Percentiles rank a stretch among this genome's conserved stretches.
These are phyloP conservation scores for Phaeosphaeria sp. DNA, from an alignment of 2,329 filamentous ascomycete genomes.

Conservation along the genomic window DNA sequence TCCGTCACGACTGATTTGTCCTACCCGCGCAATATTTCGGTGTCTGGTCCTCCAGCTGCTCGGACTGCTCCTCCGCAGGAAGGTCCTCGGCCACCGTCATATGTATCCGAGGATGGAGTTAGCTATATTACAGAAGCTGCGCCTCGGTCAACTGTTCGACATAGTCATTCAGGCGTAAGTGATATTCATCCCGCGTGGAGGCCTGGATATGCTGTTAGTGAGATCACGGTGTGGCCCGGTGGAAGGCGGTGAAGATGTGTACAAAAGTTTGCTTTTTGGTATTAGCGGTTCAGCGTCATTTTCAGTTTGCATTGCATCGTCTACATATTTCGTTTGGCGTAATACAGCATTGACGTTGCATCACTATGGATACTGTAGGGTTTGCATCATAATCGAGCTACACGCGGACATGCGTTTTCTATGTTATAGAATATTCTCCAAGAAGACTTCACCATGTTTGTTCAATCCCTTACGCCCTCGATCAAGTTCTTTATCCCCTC, in stretches of 20 bases:
- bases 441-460: too few species aligned
- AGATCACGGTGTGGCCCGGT: slow-evolving; percentile 21
- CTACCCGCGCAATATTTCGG: slow-evolving; percentile 9
- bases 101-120: slow-evolving; percentile 76
- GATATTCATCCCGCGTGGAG: slow-evolving; percentile 49
- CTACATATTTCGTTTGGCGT: not conserved
- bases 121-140: slow-evolving; percentile 73
- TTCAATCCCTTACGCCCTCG: slow-evolving; percentile 29
- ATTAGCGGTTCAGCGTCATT: not conserved
- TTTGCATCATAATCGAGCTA: not conserved
- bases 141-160: slow-evolving; percentile 41
- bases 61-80: not conserved
- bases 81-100: slow-evolving; percentile 70
- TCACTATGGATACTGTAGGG: not conserved
- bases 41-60: not conserved
- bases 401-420: too few species aligned
- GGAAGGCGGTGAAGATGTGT: slow-evolving; percentile 1
- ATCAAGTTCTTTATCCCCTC: slow-evolving; percentile 46
- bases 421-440: too few species aligned
- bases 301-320: not conserved
- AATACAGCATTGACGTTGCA: not conserved
- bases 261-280: not conserved
- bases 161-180: slow-evolving; percentile 30
- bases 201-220: slow-evolving; percentile 40
- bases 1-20: slow-evolving; percentile 9